Percentiles rank a stretch among this genome's conserved stretches.
phyloP scores from a whole-genome alignment of 768 basidiomycete species.

The Lactarius trivialis region DNA sequence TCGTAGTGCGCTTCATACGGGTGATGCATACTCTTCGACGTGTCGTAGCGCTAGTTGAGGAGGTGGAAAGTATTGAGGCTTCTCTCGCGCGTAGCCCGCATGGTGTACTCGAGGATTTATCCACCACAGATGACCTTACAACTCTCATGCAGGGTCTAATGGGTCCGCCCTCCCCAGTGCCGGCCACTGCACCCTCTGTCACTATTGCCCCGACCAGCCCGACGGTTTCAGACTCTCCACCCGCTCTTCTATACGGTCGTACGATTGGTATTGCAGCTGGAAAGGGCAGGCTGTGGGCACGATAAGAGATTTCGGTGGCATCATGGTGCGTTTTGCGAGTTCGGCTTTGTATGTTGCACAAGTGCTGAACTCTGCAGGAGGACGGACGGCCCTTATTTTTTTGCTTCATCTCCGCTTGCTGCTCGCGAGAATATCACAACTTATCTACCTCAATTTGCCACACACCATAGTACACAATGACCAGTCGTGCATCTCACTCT shows the following conservation, averaged over 20 bases:
- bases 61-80: neutral
- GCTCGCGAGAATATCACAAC: constrained; percentile 18
- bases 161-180: neutral
- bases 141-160: constrained; percentile 12
- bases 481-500: constrained; percentile 6
- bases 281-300: neutral
- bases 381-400: constrained; percentile 1
- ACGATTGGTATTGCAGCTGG: constrained; percentile 2
- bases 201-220: neutral
- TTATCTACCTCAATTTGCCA: constrained; percentile 14
- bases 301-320: neutral
- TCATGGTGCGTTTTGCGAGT: neutral
- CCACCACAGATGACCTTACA: constrained; percentile 1
- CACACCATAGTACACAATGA: constrained; percentile 6
- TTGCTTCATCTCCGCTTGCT: constrained; percentile 17
- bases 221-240: neutral
- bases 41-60: constrained; percentile 12
- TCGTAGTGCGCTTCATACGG: constrained; percentile 2
- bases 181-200: neutral
- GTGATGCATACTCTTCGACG: constrained; percentile 7
- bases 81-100: neutral
- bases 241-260: neutral
- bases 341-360: neutral
- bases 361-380: constrained; percentile 14
- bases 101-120: constrained; percentile 14